Percentiles rank a stretch among this genome's conserved stretches.
Conservation (phyloP, 2,329 filamentous ascomycete species). For the Leptosphaerulina australis region DNA sequence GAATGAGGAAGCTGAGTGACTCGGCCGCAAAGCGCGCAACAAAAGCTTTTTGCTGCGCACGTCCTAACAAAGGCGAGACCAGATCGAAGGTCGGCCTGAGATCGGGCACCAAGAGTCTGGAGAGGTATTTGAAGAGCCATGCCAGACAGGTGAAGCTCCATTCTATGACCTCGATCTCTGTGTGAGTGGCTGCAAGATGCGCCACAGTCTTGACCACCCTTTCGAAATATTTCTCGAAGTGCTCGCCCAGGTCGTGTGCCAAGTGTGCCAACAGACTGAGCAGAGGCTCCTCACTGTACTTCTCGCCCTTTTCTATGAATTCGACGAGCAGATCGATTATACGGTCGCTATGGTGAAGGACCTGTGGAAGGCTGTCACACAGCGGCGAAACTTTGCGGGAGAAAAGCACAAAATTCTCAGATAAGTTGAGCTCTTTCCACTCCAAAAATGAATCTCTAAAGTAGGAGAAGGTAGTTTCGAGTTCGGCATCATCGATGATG, state of each 20-base stretch:
- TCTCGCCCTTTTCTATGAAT: constrained; percentile 78
- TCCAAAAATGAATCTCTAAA: constrained; percentile 81
- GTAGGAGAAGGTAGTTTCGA: constrained; percentile 80
- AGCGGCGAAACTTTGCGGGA: constrained; percentile 74
- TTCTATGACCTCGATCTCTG: constrained; percentile 88
- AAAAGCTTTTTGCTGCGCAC: constrained; percentile 79
- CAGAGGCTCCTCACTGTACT: constrained; percentile 81
- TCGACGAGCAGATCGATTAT: constrained; percentile 79
- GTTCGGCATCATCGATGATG: constrained; percentile 79
- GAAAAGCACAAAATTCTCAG: constrained; percentile 79
- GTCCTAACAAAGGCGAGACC: constrained; percentile 83
- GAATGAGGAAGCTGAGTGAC: constrained; percentile 89
- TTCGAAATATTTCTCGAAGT: constrained; percentile 88
- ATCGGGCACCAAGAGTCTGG: constrained; percentile 82
- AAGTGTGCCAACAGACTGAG: constrained; percentile 89
- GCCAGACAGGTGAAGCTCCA: constrained; percentile 95
- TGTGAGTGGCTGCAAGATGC: constrained; percentile 75
- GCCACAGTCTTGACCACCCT: constrained; percentile 76
- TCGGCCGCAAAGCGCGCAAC: constrained; percentile 93
- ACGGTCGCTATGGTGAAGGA: constrained; percentile 85
- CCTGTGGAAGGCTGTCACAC: constrained; percentile 88
- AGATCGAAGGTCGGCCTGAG: constrained; percentile 82
- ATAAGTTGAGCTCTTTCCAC: constrained; percentile 92
- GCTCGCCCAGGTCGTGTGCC: constrained; percentile 85
- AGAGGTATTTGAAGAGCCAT: constrained; percentile 97